Conservation (phyloP, 2,329 filamentous ascomycete species). For the Fusarium humuli region DNA sequence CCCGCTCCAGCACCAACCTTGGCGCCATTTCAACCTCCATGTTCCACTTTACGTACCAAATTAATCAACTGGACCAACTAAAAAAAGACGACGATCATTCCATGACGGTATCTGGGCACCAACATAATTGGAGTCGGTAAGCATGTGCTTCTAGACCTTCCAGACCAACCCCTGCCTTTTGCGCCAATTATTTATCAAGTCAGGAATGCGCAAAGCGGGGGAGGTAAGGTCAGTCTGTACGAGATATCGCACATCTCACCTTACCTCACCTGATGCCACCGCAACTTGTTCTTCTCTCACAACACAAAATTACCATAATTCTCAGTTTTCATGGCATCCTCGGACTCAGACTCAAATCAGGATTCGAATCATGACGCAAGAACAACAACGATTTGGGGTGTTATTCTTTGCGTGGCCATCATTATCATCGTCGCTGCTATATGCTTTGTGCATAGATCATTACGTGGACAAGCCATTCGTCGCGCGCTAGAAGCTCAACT, state of each 20-base stretch:
- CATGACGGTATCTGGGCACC: background rate
- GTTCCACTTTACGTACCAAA: background rate
- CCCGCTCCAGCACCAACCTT: background rate
- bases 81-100: background rate
- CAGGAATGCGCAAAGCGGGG: background rate
- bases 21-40: background rate
- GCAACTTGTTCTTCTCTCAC: background rate
- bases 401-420: background rate
- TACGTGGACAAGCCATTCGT: background rate
- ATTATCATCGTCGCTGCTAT: conserved; percentile 5
- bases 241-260: background rate
- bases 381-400: conserved; percentile 5
- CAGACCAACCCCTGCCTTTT: background rate
- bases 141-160: background rate
- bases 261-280: background rate
- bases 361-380: background rate
- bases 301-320: too few relatives aligned
- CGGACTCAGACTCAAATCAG: background rate
- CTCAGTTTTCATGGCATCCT: background rate
- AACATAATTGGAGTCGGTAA: background rate
- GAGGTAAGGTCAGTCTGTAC: background rate
- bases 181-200: background rate
- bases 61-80: background rate
- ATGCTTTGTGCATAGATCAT: conserved; percentile 3
- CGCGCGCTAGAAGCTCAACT: background rate